Evolutionary conservation across 768 basidiomycete species (phyloP).

Genomic region (Agrocybe praecox): DNA sequence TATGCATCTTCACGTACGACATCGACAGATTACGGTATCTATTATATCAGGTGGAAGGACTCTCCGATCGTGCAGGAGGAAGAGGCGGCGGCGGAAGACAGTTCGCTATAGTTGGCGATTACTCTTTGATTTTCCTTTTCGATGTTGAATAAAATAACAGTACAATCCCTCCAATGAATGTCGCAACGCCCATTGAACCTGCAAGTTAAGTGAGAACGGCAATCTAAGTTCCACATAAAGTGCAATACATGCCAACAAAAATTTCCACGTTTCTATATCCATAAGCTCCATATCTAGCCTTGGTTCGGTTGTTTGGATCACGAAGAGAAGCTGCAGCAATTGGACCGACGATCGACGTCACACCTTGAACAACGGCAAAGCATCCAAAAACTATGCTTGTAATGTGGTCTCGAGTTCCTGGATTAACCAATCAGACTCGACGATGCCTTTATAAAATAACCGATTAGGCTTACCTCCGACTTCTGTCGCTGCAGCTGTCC

Average conservation of each 20-base stretch:
- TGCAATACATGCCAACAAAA: neutral
- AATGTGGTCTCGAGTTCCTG: constrained; percentile 2
- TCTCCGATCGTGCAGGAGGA: neutral
- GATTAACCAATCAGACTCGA: neutral
- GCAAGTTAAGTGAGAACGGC: neutral
- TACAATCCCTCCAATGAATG: neutral
- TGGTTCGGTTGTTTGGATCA: neutral
- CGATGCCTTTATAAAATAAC: neutral
- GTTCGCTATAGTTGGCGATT: neutral
- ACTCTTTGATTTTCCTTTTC: neutral
- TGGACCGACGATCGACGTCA: constrained; percentile 4
- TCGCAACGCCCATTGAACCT: neutral
- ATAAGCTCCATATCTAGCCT: constrained; percentile 1
- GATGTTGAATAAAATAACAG: neutral
- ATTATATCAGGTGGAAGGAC: neutral
- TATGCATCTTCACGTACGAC: neutral
- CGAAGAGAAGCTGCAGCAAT: constrained; percentile 2
- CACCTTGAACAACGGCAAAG: constrained; percentile 2
- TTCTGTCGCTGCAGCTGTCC: constrained; percentile 5
- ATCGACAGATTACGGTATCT: neutral
- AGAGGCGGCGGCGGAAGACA: neutral
- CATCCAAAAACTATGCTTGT: constrained; percentile 7
- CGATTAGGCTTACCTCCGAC: neutral
- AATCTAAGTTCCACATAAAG: too few species aligned
- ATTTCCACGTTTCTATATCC: constrained; percentile 5